Evolutionary conservation across 352 stramenopile species (phyloP), one percentile per base, ranked within the genome.

Genomic region (Phytophthora sojae): DNA sequence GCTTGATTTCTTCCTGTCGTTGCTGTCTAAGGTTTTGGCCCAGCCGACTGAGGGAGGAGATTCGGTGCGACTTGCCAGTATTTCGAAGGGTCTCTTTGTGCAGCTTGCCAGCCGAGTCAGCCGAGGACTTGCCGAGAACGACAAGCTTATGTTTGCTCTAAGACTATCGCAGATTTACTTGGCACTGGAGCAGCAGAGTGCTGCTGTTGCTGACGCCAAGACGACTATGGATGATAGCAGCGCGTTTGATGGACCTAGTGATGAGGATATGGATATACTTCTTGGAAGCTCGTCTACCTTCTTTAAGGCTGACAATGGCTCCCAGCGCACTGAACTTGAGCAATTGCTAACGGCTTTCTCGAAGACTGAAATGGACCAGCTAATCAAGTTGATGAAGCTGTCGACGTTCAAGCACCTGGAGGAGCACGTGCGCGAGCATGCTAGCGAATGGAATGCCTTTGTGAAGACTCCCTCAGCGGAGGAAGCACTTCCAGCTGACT

Each of bases 141-240:
- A 99, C 79, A 99, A 99, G 77, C 94, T 99, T n/a, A 98, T 99
- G 68, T 99, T 99, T 84, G 94, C 96, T 11, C 65, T 99, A 44
- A 86, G 98, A 15, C 81, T 99, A 56, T 96, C 97, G 29, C 92
- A 98, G 69, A 97, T 98, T 65, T 94, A 94, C 79, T 69, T 96
- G 12, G 87, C 94, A 69, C 69, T 97, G 49, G 70, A 88, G 50
- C 80, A 86, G 7, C 85, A 93, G 44, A 91, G 81, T 55, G 65
- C 67, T 53, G 66, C 65, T 57, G 75, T 77, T 15, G 57, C 79
- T 55, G 75, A 79, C 32, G 74, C 71, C 4, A 76, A 75, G 19
- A 67, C 44, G 25, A 67, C 56, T 11, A 71, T 65, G 50, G 64
- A 77, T 59, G 39, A 73, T 55, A 77, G 51, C 30, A 67, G 37